A percentile compares a stretch with the other conserved stretches of the same genome.
phyloP scores from a whole-genome alignment of 371 early-diverging fungal species.

The Circinella umbellata region DNA sequence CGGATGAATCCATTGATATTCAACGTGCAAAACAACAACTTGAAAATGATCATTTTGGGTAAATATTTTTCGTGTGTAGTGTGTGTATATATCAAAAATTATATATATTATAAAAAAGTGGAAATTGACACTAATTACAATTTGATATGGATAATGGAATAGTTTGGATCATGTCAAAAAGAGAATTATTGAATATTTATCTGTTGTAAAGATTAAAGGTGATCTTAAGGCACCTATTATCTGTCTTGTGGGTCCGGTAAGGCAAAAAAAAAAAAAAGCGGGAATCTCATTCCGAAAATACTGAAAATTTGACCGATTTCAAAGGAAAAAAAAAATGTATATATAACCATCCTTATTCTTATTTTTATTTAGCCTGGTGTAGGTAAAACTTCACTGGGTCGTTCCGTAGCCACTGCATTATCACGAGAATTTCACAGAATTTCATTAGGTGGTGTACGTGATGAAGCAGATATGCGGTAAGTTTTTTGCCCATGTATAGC shows the following conservation, averaged over 20 bases:
- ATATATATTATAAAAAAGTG: no score
- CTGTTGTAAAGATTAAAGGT: conserved; percentile 79
- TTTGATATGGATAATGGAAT: no score
- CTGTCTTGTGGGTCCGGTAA: conserved; percentile 77
- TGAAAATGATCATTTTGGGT: conserved; percentile 83
- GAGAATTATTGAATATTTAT: conserved; percentile 82
- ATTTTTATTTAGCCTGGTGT: conserved; percentile 77
- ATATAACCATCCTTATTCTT: conserved; percentile 63
- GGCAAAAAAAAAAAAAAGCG: neutral
- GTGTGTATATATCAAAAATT: no score
- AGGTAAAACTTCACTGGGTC: conserved; percentile 87
- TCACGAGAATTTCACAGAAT: conserved; percentile 83
- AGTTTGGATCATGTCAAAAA: conserved; percentile 80
- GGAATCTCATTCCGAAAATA: neutral
- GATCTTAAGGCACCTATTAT: conserved; percentile 86
- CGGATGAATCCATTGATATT: conserved; percentile 73
- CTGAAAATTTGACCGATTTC: neutral
- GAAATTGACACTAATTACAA: no score
- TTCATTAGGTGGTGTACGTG: conserved; percentile 86
- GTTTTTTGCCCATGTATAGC: conserved; percentile 42
- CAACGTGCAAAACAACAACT: conserved; percentile 66
- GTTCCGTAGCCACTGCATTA: conserved; percentile 80
- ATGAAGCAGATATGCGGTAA: conserved; percentile 84
- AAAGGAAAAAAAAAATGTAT: conserved; percentile 66
- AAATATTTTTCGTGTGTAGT: no score